Evolutionary conservation across 768 basidiomycete species (phyloP), one percentile per base, ranked within the genome.

Genomic region (Suillus ampliporus): DNA sequence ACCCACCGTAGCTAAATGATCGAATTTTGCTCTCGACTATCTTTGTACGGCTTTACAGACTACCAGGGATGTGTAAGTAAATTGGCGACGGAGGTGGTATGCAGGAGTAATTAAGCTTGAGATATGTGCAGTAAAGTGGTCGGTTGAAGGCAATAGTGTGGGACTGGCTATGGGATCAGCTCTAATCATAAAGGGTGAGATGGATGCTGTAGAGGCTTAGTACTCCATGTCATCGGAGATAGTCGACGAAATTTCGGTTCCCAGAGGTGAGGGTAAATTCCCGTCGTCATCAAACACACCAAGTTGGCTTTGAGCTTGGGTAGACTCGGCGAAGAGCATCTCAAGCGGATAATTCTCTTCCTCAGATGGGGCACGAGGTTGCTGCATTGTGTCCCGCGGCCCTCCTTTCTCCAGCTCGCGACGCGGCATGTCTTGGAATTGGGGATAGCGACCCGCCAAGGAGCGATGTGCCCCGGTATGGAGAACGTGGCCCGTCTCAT

Each of bases 61-160:
- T 71, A 67, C 70, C 67, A 67, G 69, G 64, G 34, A 19, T 76
- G 70, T 70, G 75, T 73, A 73, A 70, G 40, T n/a, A 46, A 68
- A 59, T 64, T 66, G 67, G 67, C 74, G 64, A 64, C 62, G 58
- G 38, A 26, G 37, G 15, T 38, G 37, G 5, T 54, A 15, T 37
- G 9, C 35, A 37, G 35, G 53, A 40, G 54, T 56, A 68, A 60
- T 46, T 61, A 63, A 52, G 52, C 28, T 58, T 63, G 61, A 28
- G 66, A 64, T 35, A 68, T 57, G 43, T 70, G 64, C 60, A 64
- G 65, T 58, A 47, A n/a, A 51, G 17, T 9, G 28, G 48, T 50
- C 19, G 9, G 19, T 19, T 9, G 62, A 61, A 61, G 58, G n/a
- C 14, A 61, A 34, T 53, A 35, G 37, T 61, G 40, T 23, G 43